These are phyloP conservation scores for Phanerochaete carnosa DNA, from an alignment of 768 basidiomycete genomes.

Conservation along the genomic window DNA sequence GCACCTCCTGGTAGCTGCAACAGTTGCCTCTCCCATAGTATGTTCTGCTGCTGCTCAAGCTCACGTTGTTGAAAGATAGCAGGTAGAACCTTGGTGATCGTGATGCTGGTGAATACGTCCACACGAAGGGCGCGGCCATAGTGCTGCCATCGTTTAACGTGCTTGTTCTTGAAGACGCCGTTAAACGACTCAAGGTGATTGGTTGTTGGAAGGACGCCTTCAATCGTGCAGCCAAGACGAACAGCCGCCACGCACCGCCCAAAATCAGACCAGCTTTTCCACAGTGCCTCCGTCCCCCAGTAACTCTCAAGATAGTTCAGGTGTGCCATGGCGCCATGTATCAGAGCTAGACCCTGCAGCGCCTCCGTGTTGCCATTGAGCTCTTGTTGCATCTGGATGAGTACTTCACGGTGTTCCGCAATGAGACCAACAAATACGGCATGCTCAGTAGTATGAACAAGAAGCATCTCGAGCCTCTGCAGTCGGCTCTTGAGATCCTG, in stretches of 20 bases:
- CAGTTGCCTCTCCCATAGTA: background rate
- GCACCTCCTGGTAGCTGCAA: background rate
- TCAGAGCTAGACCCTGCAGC: background rate
- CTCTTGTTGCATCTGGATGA: background rate
- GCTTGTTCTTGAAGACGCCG: conserved; percentile 29
- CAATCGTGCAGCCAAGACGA: conserved; percentile 17
- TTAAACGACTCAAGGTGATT: conserved; percentile 42
- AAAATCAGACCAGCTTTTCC: conserved; percentile 31
- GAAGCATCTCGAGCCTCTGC: background rate
- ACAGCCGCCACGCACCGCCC: conserved; percentile 26
- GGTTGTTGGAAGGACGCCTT: conserved; percentile 33
- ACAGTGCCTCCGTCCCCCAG: conserved; percentile 28
- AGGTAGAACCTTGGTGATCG: conserved; percentile 21
- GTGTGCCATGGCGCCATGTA: conserved; percentile 2
- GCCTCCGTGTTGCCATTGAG: background rate
- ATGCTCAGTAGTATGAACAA: background rate
- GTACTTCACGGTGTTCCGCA: background rate
- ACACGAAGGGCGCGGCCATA: conserved; percentile 28
- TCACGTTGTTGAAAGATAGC: conserved; percentile 13
- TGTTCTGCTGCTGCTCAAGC: background rate
- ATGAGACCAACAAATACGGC: background rate
- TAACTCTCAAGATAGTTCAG: conserved; percentile 16
- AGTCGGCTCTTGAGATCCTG: background rate
- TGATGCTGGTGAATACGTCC: conserved; percentile 23
- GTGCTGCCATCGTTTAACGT: conserved; percentile 25